Evolutionary conservation across 75 land plant species (phyloP).

Genomic region (Larix kaempferi): DNA sequence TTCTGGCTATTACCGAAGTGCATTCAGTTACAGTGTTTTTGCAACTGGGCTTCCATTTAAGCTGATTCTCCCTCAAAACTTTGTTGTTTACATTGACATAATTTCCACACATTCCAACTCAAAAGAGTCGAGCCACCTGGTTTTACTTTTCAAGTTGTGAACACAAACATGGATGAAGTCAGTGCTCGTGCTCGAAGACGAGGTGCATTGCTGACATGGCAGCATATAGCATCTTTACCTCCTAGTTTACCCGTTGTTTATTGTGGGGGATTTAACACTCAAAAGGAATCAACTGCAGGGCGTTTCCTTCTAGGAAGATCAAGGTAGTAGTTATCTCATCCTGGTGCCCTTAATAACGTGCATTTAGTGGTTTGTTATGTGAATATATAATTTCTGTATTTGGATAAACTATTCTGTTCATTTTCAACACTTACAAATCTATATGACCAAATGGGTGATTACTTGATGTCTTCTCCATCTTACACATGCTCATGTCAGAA

Average conservation of each 20-base stretch:
- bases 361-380: neutral
- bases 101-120: constrained; percentile 79
- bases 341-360: neutral
- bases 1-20: too few relatives aligned
- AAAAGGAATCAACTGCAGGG: constrained; percentile 83
- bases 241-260: constrained; percentile 83
- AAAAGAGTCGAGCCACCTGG: constrained; percentile 91
- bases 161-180: constrained; percentile 77
- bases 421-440: neutral
- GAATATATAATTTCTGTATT: neutral
- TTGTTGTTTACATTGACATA: constrained; percentile 47
- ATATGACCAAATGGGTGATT: neutral
- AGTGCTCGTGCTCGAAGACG: constrained; percentile 91
- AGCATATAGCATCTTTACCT: constrained; percentile 89
- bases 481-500: neutral
- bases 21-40: neutral
- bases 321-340: constrained; percentile 43
- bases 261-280: constrained; percentile 90
- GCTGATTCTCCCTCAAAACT: neutral
- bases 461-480: too few relatives aligned
- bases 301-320: constrained; percentile 92
- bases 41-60: neutral
- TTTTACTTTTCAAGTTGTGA: constrained; percentile 87
- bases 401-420: too few relatives aligned
- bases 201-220: constrained; percentile 92